Base-by-base conservation (phyloP, 306 rosid genomes). In the Castanopsis chinensis region DNA sequence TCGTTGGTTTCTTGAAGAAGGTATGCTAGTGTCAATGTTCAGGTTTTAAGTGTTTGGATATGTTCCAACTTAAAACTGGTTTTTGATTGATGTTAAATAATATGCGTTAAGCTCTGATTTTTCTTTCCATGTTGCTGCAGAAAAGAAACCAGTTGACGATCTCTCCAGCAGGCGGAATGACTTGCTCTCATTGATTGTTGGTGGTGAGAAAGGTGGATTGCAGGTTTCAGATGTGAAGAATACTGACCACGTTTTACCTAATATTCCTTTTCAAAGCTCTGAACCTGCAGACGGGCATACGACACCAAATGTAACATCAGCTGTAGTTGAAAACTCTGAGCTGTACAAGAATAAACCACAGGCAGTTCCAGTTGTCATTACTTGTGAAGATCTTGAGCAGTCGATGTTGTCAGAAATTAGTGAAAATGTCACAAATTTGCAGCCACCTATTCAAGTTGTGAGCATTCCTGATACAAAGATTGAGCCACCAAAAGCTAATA, bases 381-480 rank as follows among this genome's bases (percentile, higher is more conserved):
- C 98, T 51, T 96, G 99, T 82, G 97, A 93, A 87, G 96, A 91
- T 78, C 92, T 96, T 54, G 99, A 96, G 87, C 97, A 96, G 82
- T 87, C 97, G 15, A 90, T 96, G 72, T 82, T 96, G 79, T 91
- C 89, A n/a, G 96, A 84, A 85, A 85, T 96, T 78, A 63, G 80
- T 45, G 94, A 74, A 30, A 91, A 76, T 78, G 87, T 79, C 55
- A 79, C 86, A 3, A 67, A 85, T 53, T 52, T 75, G 82, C 85
- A 35, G 72, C 90, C 79, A 27, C 76, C 86, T 57, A 73, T 69
- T 72, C 88, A 83, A 84, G 87, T 77, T 69, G 78, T 77, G 72
- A 80, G 76, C 15, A 87, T 81, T 72, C 79, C 87, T 79, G 86
- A 80, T 79, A 84, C 77, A 80, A 88, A 87, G 85, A 52, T 85